These are phyloP conservation scores for Salix koriyanagi DNA, from an alignment of 345 rosid species.

Conservation along the genomic window DNA sequence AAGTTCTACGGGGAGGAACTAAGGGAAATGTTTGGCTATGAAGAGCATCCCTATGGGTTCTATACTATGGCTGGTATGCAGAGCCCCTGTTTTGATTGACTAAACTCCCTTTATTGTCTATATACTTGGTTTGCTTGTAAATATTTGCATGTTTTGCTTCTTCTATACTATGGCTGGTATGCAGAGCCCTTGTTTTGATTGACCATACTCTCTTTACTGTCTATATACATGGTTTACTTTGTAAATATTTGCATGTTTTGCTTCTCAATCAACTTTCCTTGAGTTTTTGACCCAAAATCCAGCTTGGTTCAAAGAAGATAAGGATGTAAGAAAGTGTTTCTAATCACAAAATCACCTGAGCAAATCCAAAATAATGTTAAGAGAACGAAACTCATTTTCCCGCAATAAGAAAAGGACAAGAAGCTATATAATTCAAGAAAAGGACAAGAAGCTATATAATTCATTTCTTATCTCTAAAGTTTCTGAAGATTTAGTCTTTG, in stretches of 20 bases:
- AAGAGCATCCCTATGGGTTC: conserved; percentile 96
- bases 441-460: no score
- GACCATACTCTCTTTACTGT: conserved; percentile 2
- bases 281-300: neutral
- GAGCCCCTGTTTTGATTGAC: neutral
- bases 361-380: no score
- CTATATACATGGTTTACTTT: neutral
- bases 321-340: no score
- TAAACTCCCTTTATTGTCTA: conserved; percentile 2
- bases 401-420: no score
- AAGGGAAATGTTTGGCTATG: conserved; percentile 96
- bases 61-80: conserved; percentile 87
- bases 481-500: no score
- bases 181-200: neutral
- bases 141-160: neutral
- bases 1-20: conserved; percentile 91
- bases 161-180: conserved; percentile 95
- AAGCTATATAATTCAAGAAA: no score
- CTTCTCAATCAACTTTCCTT: neutral
- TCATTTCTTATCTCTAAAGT: no score
- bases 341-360: no score
- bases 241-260: conserved; percentile 21
- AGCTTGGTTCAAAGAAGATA: no score
- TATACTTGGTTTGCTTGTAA: no score
- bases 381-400: no score